Base-by-base conservation (phyloP, 495 filamentous ascomycete genomes). In the Penicillium fimorum region DNA sequence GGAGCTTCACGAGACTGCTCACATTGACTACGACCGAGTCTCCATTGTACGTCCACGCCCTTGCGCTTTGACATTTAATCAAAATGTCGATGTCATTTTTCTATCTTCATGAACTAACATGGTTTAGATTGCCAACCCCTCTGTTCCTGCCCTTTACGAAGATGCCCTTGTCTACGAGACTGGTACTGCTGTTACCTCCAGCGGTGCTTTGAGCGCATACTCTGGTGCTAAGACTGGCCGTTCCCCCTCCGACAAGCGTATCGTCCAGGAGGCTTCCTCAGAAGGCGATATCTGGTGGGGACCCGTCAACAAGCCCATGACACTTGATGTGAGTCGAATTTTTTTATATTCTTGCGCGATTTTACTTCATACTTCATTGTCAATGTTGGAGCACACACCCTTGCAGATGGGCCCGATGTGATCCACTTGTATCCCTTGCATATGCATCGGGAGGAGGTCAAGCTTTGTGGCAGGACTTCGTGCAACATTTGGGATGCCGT, bases 1-100 rank as follows among this genome's bases (percentile, higher is more conserved):
- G 79, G 91, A 96, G 73, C 87, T 98, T 41, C 93, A 97, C 73
- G 91, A 97, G 76, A 92, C 90, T 72, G 95, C 94, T 63, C 92
- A 97, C 82, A 97, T 98, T 76, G 94, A 98, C 85, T 98, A 97
- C 71, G 90, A 97, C 76, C 88, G 95, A 64, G 94, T 98, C 64
- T 89, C 95, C 55, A 98, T 98, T 80, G 92, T 96, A 80, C 69
- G 87, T 22, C 40, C 25, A 13, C 41, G 15, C 40, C 38, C 37
- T 46, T 38, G 13, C 32, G n/a, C 57, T 17, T 57, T 17, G 44
- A 56, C 50, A 42, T 40, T 35, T 35, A 33, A 43, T 37, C 27
- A 46, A 9, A 44, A 35, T 52, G 60, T 63, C 52, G 56, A 11
- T 43, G 41, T 1, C 3, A 5, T 22, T 18, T 9, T 20, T 5